Evolutionary conservation across 2,329 filamentous ascomycete genomes (phyloP).

Genomic region (Dothistroma septosporum): DNA sequence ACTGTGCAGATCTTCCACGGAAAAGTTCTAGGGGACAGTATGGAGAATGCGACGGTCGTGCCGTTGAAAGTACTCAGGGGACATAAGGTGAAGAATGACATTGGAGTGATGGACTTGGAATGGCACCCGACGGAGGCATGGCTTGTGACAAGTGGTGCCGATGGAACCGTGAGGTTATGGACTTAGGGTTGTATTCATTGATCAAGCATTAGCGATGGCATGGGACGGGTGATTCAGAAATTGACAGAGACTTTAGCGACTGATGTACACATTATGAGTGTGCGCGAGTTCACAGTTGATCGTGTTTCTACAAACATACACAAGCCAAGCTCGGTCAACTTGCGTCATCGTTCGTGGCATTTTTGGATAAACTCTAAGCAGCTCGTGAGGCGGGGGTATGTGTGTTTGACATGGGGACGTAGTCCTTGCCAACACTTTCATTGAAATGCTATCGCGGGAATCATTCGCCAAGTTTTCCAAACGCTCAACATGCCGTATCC

Average conservation of each 20-base stretch:
- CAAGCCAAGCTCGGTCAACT: too few relatives aligned
- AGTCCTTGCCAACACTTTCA: too few relatives aligned
- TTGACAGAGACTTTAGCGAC: too few relatives aligned
- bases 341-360: too few relatives aligned
- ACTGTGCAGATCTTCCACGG: constrained; percentile 95
- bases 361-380: too few relatives aligned
- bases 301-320: too few relatives aligned
- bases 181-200: constrained; percentile 32
- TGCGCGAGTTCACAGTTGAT: too few relatives aligned
- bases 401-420: too few relatives aligned
- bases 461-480: not conserved
- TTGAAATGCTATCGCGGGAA: not conserved
- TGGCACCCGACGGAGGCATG: constrained; percentile 95
- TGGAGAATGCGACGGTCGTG: constrained; percentile 95
- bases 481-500: constrained; percentile 13
- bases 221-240: not conserved
- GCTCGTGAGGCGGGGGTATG: too few relatives aligned
- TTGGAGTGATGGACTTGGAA: constrained; percentile 89
- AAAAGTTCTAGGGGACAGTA: constrained; percentile 87
- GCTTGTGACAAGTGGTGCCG: constrained; percentile 89
- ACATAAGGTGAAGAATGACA: constrained; percentile 76
- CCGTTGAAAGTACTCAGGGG: constrained; percentile 90
- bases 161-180: constrained; percentile 90
- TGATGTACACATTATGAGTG: too few relatives aligned
- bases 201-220: not conserved